phyloP scores from a whole-genome alignment of 2,329 filamentous ascomycete species.

The Aspergillus novoparasiticus region DNA sequence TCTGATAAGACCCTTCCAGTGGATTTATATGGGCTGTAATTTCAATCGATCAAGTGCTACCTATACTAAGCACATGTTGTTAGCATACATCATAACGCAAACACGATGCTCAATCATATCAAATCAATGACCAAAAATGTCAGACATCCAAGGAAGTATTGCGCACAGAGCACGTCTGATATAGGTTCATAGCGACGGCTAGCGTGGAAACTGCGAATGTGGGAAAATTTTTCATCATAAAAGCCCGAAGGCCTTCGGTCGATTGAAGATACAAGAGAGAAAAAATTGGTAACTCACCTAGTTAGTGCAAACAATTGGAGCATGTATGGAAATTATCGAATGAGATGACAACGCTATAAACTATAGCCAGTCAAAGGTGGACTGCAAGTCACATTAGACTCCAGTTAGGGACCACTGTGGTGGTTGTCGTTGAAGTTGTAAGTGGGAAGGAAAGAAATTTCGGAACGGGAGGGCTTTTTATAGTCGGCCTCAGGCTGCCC shows the following conservation, averaged over 20 bases:
- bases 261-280: slow-evolving; percentile 10
- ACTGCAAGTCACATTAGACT: slow-evolving; percentile 13
- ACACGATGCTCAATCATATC: neutral
- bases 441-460: slow-evolving; percentile 26
- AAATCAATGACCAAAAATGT: slow-evolving; percentile 5
- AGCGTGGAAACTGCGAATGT: slow-evolving; percentile 48
- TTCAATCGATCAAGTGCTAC: neutral
- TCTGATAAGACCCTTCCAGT: neutral
- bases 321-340: neutral
- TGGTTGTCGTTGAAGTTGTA: slow-evolving; percentile 10
- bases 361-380: neutral
- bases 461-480: slow-evolving; percentile 30
- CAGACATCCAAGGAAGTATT: slow-evolving; percentile 45
- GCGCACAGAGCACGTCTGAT: slow-evolving; percentile 38
- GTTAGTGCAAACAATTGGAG: slow-evolving; percentile 14
- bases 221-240: slow-evolving; percentile 46
- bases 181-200: slow-evolving; percentile 41
- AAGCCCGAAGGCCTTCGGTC: slow-evolving; percentile 27
- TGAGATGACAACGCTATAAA: slow-evolving; percentile 6
- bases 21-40: neutral
- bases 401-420: neutral
- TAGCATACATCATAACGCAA: neutral
- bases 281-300: slow-evolving; percentile 25
- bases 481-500: slow-evolving; percentile 36
- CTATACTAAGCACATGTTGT: neutral